Evolutionary conservation across 208 protist species (phyloP).

Genomic region (Lotmaria passim): DNA sequence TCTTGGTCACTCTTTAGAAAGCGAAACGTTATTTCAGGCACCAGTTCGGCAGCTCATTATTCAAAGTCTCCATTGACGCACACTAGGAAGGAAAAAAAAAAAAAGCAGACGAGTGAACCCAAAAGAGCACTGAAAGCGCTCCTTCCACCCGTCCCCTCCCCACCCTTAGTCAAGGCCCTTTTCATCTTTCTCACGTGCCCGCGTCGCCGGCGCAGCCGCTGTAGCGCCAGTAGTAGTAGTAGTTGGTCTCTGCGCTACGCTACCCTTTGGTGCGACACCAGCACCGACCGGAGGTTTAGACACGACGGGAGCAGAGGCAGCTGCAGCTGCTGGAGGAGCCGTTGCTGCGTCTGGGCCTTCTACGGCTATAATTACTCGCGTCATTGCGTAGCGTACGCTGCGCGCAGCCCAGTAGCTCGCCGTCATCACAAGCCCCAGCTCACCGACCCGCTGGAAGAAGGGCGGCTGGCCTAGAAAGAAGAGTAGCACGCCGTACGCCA

Average conservation of each 20-base stretch:
- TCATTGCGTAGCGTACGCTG: conserved; percentile 36
- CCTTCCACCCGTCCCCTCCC: too few relatives aligned
- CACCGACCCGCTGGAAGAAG: conserved; percentile 49
- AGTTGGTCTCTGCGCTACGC: neutral
- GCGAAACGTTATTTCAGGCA: too few relatives aligned
- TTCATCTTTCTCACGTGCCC: conserved; percentile 1
- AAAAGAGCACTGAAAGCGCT: too few relatives aligned
- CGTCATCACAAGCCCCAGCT: conserved; percentile 36
- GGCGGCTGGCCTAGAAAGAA: conserved; percentile 48
- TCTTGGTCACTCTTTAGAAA: too few relatives aligned
- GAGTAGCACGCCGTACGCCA: conserved; percentile 55
- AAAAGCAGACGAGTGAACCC: too few relatives aligned
- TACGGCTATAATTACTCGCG: conserved; percentile 5
- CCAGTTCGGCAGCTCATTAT: too few relatives aligned
- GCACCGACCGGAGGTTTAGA: neutral
- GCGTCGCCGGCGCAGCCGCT: too few relatives aligned
- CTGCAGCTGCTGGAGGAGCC: neutral
- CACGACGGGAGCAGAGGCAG: neutral
- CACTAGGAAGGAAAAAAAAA: too few relatives aligned
- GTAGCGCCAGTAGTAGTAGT: too few relatives aligned
- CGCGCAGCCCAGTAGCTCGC: conserved; percentile 32
- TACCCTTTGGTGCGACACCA: neutral
- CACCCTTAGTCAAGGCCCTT: conserved; percentile 6
- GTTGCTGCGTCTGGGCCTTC: conserved; percentile 17
- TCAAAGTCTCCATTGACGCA: too few relatives aligned